phyloP scores from a whole-genome alignment of 2,329 filamentous ascomycete genomes.

The Epichloe elymi region DNA sequence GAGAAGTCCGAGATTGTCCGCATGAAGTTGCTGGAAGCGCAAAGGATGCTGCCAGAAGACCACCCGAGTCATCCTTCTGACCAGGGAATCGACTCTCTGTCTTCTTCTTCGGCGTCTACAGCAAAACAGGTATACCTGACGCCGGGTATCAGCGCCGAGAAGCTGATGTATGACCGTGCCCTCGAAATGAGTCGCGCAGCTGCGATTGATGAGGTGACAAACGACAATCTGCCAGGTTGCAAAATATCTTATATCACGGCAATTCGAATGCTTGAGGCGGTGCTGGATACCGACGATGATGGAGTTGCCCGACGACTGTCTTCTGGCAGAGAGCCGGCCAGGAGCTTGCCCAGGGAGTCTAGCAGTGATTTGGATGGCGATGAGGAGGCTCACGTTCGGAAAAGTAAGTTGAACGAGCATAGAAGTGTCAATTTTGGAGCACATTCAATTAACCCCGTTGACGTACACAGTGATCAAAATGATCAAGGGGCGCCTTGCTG shows the following conservation, averaged over 20 bases:
- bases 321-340: conserved; percentile 28
- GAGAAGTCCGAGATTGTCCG: conserved; percentile 95
- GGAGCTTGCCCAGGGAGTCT: conserved; percentile 20
- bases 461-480: conserved; percentile 42
- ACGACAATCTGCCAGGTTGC: conserved; percentile 74
- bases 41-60: conserved; percentile 66
- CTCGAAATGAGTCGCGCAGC: conserved; percentile 92
- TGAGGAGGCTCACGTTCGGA: conserved; percentile 59
- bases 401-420: conserved; percentile 40
- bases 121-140: conserved; percentile 73
- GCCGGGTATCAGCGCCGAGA: conserved; percentile 84
- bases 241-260: conserved; percentile 90
- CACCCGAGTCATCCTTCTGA: conserved; percentile 81
- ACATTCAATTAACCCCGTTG: conserved; percentile 11
- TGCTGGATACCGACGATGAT: conserved; percentile 71
- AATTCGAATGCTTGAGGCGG: conserved; percentile 87
- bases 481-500: conserved; percentile 42
- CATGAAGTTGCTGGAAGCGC: conserved; percentile 72
- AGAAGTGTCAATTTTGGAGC: background rate
- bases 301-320: conserved; percentile 19
- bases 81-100: conserved; percentile 46
- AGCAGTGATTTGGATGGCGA: conserved; percentile 47
- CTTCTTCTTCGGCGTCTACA: conserved; percentile 46
- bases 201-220: conserved; percentile 90
- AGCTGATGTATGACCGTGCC: conserved; percentile 94